Evolutionary conservation across 1,284 basidiomycete genomes (phyloP).

Genomic region (Veloboletus limbatus): DNA sequence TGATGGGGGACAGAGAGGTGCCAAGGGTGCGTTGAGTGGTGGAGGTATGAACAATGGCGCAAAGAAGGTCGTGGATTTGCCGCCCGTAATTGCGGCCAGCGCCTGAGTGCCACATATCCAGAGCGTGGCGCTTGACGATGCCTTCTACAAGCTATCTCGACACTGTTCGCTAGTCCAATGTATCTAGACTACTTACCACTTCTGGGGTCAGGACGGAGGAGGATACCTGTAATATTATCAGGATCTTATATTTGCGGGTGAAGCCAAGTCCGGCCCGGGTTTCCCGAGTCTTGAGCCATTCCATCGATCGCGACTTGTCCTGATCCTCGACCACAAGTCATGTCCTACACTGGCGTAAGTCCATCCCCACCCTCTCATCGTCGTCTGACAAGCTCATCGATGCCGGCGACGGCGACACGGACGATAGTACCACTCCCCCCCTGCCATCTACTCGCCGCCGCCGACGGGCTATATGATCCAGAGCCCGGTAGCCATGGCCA

Average conservation of each 20-base stretch:
- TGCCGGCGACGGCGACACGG: background rate
- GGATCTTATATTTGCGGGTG: no score
- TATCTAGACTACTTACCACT: slow-evolving; percentile 13
- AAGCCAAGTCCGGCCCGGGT: no score
- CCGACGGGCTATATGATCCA: background rate
- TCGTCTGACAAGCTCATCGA: background rate
- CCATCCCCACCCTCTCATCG: no score
- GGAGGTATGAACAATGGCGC: slow-evolving; percentile 27
- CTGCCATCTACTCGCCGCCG: slow-evolving; percentile 11
- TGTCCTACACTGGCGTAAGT: slow-evolving; percentile 26
- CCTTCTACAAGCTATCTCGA: slow-evolving; percentile 1
- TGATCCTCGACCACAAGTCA: background rate
- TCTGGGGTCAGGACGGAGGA: slow-evolving; percentile 9
- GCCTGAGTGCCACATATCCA: slow-evolving; percentile 40
- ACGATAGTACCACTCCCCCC: slow-evolving; percentile 27
- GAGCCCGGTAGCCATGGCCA: background rate
- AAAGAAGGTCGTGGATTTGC: slow-evolving; percentile 37
- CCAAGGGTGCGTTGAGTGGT: slow-evolving; percentile 7
- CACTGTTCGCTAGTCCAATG: no score
- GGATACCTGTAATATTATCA: slow-evolving; percentile 39
- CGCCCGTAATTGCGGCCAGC: slow-evolving; percentile 53
- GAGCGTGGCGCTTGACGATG: no score
- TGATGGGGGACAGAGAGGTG: slow-evolving; percentile 7
- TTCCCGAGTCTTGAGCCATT: no score
- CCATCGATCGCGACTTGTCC: slow-evolving; percentile 6